A percentile compares a stretch with the other conserved stretches of the same genome.
Evolutionary conservation across 768 basidiomycete species (phyloP).

Genomic region (Collybia nuda): DNA sequence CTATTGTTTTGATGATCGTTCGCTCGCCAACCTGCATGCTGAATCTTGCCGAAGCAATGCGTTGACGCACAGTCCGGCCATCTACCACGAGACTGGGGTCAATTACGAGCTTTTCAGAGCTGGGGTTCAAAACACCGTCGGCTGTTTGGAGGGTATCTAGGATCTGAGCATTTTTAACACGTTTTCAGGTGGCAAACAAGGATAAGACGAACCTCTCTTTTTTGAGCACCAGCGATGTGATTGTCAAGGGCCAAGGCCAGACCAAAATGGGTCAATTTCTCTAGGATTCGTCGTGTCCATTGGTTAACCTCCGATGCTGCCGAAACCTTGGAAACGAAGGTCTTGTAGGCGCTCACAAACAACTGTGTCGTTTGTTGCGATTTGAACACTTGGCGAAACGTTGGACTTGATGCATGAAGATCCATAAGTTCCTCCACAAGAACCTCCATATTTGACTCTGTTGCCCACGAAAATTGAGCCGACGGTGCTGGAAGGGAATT

Average conservation of each 20-base stretch:
- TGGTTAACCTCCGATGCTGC: slow-evolving; percentile 37
- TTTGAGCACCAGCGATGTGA: slow-evolving; percentile 61
- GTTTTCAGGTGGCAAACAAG: background rate
- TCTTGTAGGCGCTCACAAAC: slow-evolving; percentile 64
- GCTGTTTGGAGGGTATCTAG: slow-evolving; percentile 57
- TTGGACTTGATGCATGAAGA: slow-evolving; percentile 60
- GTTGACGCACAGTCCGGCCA: slow-evolving; percentile 49
- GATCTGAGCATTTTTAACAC: slow-evolving; percentile 35
- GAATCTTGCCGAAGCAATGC: slow-evolving; percentile 55
- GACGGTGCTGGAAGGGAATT: slow-evolving; percentile 16
- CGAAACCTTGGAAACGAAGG: slow-evolving; percentile 47
- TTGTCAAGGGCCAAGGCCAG: slow-evolving; percentile 66
- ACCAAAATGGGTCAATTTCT: slow-evolving; percentile 72
- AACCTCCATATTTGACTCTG: slow-evolving; percentile 49
- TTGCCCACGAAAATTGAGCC: slow-evolving; percentile 24
- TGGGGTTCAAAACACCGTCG: slow-evolving; percentile 51
- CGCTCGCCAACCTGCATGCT: slow-evolving; percentile 66
- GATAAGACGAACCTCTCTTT: slow-evolving; percentile 57
- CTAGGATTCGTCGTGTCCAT: slow-evolving; percentile 52
- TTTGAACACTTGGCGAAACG: slow-evolving; percentile 73
- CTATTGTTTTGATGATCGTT: slow-evolving; percentile 60
- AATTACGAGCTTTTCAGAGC: slow-evolving; percentile 45
- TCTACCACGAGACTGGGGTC: slow-evolving; percentile 54
- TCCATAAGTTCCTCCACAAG: slow-evolving; percentile 70
- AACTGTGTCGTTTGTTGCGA: slow-evolving; percentile 68